Base-by-base conservation (phyloP, 768 basidiomycete species). In the Tylopilus plumbeoviolaceoides region DNA sequence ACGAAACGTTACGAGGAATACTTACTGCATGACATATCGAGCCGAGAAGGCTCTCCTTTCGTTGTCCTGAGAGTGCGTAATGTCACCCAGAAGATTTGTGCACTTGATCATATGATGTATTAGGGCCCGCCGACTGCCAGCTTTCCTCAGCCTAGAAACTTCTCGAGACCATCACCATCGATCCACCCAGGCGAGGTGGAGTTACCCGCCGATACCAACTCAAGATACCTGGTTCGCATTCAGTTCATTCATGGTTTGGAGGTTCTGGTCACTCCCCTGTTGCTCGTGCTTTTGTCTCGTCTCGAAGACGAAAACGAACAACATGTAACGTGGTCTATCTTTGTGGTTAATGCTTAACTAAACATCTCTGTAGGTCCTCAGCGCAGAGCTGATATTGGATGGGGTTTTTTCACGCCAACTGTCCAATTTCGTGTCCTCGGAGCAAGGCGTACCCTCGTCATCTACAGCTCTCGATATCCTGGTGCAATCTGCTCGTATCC, bases 181-280 rank as follows among this genome's bases (percentile, higher is more conserved):
- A 41, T 55, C 12, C 21, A 45, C 48, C 47, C 48, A 28, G 52
- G 20, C 47, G 56, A 51, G 30, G 18, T 4, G 9, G 57, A 52
- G 18, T 47, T 48, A 42, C 38, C 31, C 15, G 4, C 28, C n/a
- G 20, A 35, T 41, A 27, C 20, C 17, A 23, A 40, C 8, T 44
- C 63, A 17, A 41, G 35, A n/a, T 53, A 51, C 14, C 47, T 67
- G 51, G 44, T 65, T 45, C 78, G 81, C 27, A 53, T 83, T 28
- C 68, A 66, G 33, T 75, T 68, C 50, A 58, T 59, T 27, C 70
- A 68, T 27, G 68, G 70, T 18, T 44, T 81, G 14, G 67, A 71
- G 35, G 42, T 83, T 17, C 68, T 70, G 40, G 50, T 84, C n/a
- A 85, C 82, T 6, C 87, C 87, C 3, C 70, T 88, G 18, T 44